Evolutionary conservation across 768 basidiomycete species (phyloP).

Genomic region (Rhizopogon rudus): DNA sequence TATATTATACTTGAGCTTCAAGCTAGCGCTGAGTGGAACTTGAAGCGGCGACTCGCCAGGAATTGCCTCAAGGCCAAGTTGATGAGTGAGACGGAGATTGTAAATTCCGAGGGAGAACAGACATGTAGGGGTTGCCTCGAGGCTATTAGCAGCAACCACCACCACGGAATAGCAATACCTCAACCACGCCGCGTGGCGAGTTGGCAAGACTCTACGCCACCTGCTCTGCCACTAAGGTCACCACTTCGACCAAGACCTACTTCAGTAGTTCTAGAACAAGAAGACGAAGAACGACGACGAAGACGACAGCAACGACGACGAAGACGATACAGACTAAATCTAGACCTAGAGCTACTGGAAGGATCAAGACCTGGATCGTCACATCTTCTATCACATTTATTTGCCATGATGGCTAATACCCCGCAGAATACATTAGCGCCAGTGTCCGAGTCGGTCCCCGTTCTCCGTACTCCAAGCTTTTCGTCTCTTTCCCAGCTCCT

Average conservation of each 20-base stretch:
- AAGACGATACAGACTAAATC: neutral
- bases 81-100: too few species aligned
- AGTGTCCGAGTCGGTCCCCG: constrained; percentile 19
- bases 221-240: constrained; percentile 26
- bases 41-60: too few species aligned
- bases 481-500: constrained; percentile 27
- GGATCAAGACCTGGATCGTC: constrained; percentile 16
- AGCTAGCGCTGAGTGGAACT: too few species aligned
- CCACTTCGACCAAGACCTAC: constrained; percentile 26
- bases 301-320: too few species aligned
- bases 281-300: neutral
- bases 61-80: too few species aligned
- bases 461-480: constrained; percentile 26
- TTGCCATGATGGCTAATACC: neutral
- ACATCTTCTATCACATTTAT: constrained; percentile 1
- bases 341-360: constrained; percentile 17
- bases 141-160: neutral
- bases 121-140: constrained; percentile 3
- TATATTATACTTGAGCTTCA: too few species aligned
- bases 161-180: neutral
- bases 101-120: too few species aligned
- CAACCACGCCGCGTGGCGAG: too few species aligned
- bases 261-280: neutral
- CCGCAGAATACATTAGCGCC: constrained; percentile 7
- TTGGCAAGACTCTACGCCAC: constrained; percentile 7